phyloP scores from a whole-genome alignment of 116 monocot species.

The Papilionanthe hybrid region DNA sequence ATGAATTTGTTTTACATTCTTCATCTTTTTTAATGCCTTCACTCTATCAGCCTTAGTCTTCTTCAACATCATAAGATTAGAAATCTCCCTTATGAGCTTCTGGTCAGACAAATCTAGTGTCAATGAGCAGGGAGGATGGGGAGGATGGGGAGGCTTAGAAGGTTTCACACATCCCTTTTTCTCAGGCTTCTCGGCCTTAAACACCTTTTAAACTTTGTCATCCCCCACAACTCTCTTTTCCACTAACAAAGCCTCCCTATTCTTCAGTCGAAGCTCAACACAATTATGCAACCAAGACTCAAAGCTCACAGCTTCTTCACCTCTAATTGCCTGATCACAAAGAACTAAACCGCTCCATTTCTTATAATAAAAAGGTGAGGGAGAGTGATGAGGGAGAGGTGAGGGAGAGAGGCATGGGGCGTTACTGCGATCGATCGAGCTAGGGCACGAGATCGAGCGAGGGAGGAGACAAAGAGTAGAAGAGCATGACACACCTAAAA shows the following conservation, averaged over 20 bases:
- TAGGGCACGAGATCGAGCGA: too few species aligned
- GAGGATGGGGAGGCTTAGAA: slow-evolving; percentile 15
- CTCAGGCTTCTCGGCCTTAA: not conserved
- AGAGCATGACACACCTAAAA: too few species aligned
- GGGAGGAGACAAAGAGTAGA: too few species aligned
- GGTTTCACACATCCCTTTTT: slow-evolving; percentile 14
- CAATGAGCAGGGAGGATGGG: not conserved
- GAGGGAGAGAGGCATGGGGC: too few species aligned
- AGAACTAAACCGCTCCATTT: not conserved
- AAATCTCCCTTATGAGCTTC: slow-evolving; percentile 19
- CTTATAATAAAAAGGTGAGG: not conserved
- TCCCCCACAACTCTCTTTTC: not conserved
- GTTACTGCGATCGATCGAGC: too few species aligned
- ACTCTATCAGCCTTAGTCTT: slow-evolving; percentile 17
- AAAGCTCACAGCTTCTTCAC: not conserved
- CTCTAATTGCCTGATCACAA: not conserved
- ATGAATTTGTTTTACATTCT: not conserved
- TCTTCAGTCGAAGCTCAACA: slow-evolving; percentile 5
- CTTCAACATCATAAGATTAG: slow-evolving; percentile 17
- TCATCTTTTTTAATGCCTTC: slow-evolving; percentile 17
- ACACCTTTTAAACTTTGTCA: not conserved
- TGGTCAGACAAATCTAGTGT: slow-evolving; percentile 14
- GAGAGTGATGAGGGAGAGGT: too few species aligned
- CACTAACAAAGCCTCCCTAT: not conserved
- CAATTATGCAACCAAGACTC: not conserved